These are phyloP conservation scores for Carex arenaria DNA, from an alignment of 202 grass and related monocot species.

Conservation along the genomic window DNA sequence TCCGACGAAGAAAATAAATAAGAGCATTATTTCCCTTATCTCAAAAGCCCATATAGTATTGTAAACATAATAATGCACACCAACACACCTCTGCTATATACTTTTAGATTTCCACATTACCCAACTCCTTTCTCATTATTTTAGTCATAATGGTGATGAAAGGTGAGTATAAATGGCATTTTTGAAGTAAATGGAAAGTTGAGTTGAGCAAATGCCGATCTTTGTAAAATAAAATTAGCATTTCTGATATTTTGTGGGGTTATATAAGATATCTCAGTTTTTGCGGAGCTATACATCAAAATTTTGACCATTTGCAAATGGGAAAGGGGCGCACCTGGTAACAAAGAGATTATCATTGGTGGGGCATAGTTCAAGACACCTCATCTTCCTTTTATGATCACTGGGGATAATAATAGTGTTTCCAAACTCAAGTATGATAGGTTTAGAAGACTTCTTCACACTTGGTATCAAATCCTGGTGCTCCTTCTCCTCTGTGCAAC, in stretches of 20 bases:
- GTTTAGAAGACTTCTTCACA: constrained; percentile 41
- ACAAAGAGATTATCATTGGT: constrained; percentile 75
- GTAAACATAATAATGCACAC: neutral
- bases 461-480: constrained; percentile 65
- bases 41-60: neutral
- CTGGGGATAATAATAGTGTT: constrained; percentile 43
- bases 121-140: neutral
- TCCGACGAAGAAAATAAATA: neutral
- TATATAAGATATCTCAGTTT: neutral
- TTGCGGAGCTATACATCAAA: neutral
- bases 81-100: neutral
- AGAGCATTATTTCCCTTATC: neutral
- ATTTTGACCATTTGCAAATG: neutral
- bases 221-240: neutral
- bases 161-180: neutral
- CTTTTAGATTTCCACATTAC: neutral
- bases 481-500: constrained; percentile 51
- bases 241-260: neutral
- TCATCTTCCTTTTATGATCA: constrained; percentile 83
- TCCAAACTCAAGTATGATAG: constrained; percentile 53
- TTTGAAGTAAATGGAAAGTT: neutral
- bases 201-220: neutral
- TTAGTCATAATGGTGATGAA: neutral
- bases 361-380: constrained; percentile 85
- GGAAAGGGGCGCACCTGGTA: constrained; percentile 49